phyloP scores from a whole-genome alignment of 805 yeast species.

The Nakazawaea molendinolei region DNA sequence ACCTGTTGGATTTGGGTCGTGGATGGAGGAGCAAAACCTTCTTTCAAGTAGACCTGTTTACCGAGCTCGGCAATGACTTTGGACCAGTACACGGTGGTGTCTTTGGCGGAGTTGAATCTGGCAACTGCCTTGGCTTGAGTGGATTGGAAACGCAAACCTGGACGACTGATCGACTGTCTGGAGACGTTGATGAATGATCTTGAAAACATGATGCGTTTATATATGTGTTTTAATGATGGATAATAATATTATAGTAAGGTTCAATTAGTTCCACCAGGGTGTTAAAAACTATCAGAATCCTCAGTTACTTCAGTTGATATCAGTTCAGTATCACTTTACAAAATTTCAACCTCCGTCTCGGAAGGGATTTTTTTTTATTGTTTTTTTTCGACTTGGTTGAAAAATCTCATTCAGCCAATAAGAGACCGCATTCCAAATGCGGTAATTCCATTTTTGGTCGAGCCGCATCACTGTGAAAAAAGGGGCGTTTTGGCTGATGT shows the following conservation, averaged over 20 bases:
- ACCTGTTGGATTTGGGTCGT: constrained; percentile 69
- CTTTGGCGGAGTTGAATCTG: constrained; percentile 32
- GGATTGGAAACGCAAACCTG: constrained; percentile 29
- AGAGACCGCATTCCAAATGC: neutral
- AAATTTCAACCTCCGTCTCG: neutral
- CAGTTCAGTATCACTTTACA: neutral
- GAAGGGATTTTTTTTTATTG: neutral
- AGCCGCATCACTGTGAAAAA: too few species aligned
- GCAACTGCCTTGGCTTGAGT: constrained; percentile 31
- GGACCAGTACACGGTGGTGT: constrained; percentile 73
- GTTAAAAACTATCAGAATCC: too few species aligned
- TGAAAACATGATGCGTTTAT: constrained; percentile 13
- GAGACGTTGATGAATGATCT: constrained; percentile 14
- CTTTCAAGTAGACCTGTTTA: constrained; percentile 81
- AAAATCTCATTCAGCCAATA: constrained; percentile 6
- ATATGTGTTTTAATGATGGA: neutral
- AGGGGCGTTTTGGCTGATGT: too few species aligned
- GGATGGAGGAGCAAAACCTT: constrained; percentile 90
- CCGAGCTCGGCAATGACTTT: constrained; percentile 47
- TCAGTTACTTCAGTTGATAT: too few species aligned
- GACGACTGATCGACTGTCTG: constrained; percentile 8
- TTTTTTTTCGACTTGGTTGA: neutral
- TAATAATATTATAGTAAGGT: too few species aligned
- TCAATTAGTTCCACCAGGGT: too few species aligned
- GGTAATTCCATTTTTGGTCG: constrained; percentile 1